Evolutionary conservation across 192 early-diverging fungal species (phyloP).

Genomic region (Mortierella claussenii): DNA sequence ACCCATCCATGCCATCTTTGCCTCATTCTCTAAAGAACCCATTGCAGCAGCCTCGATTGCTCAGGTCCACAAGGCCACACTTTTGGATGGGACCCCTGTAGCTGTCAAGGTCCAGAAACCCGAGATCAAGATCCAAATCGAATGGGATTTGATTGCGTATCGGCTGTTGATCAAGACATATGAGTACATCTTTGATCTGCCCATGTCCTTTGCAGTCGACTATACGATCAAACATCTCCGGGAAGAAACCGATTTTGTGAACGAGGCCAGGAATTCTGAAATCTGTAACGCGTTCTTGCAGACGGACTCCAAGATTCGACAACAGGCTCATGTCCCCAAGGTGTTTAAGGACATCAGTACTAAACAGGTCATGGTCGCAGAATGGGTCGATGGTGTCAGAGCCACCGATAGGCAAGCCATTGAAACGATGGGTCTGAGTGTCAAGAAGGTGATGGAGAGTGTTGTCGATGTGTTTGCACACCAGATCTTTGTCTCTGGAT

Average conservation of each 20-base stretch:
- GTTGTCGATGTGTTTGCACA: slow-evolving; percentile 84
- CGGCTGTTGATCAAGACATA: slow-evolving; percentile 68
- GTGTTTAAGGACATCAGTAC: slow-evolving; percentile 79
- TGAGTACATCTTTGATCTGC: slow-evolving; percentile 85
- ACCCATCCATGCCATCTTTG: slow-evolving; percentile 72
- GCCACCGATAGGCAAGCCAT: slow-evolving; percentile 71
- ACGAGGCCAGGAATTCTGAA: slow-evolving; percentile 85
- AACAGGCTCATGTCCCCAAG: slow-evolving; percentile 78
- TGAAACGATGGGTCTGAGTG: slow-evolving; percentile 27
- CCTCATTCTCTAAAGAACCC: slow-evolving; percentile 72
- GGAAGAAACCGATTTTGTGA: slow-evolving; percentile 90
- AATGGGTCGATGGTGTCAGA: slow-evolving; percentile 90
- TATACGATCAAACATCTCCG: slow-evolving; percentile 79
- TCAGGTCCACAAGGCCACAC: slow-evolving; percentile 87
- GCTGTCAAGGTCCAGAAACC: slow-evolving; percentile 97
- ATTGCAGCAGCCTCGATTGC: slow-evolving; percentile 94
- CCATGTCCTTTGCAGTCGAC: slow-evolving; percentile 79
- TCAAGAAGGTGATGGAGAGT: slow-evolving; percentile 70
- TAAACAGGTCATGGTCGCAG: slow-evolving; percentile 80
- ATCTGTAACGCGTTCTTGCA: slow-evolving; percentile 63
- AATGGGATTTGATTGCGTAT: slow-evolving; percentile 82
- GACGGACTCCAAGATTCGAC: slow-evolving; percentile 59
- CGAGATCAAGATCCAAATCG: slow-evolving; percentile 84
- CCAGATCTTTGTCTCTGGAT: slow-evolving; percentile 88
- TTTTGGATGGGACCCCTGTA: slow-evolving; percentile 74